Base-by-base conservation (phyloP, 1,139 yeast species). In the Hemisphaericaspora subhashii region DNA sequence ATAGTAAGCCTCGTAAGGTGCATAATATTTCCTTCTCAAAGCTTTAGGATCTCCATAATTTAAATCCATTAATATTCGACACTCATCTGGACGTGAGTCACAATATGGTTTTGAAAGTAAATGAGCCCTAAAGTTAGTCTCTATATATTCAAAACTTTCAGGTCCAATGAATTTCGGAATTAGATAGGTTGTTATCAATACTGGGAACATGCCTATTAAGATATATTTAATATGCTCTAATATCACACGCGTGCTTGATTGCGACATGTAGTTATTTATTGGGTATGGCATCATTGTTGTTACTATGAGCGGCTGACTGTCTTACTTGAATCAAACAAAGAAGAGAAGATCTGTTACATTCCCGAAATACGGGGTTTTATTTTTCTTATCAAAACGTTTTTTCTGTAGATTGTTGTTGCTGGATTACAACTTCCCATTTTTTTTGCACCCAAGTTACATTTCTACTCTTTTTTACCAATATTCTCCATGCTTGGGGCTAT, bases 71-170 rank as follows among this genome's bases (percentile, higher is more conserved):
- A 51, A 37, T 8, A 33, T 27, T 8, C 34, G 27, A 38, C 60
- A 55, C n/a, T 45, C 46, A 2, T 38, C 30, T 9, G 52, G 53
- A 23, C 44, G 46, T n/a, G 39, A 35, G 29, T 46, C 45, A 38
- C 60, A 56, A 33, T 43, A 47, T 18, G 51, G 48, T 23, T 43
- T 42, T 9, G 51, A 43, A 12, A 54, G 36, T 2, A 54, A 26
- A 2, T 44, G 42, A 11, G 51, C 40, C 14, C 50, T 45, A 34
- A 53, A 52, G 37, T 52, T 46, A 4, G 31, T 31, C 31, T 45
- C 39, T 20, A 52, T 38, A 17, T 37, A 16, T 16, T 49, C 50
- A 6, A 36, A 15, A n/a, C 27, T 13, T 15, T 36, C 38, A 6
- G 46, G 46, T 2, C 35, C 23, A 6, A 42, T 32, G n/a, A 37